Base-by-base conservation (phyloP, 2,329 filamentous ascomycete genomes). In the Stemphylium lycopersici region DNA sequence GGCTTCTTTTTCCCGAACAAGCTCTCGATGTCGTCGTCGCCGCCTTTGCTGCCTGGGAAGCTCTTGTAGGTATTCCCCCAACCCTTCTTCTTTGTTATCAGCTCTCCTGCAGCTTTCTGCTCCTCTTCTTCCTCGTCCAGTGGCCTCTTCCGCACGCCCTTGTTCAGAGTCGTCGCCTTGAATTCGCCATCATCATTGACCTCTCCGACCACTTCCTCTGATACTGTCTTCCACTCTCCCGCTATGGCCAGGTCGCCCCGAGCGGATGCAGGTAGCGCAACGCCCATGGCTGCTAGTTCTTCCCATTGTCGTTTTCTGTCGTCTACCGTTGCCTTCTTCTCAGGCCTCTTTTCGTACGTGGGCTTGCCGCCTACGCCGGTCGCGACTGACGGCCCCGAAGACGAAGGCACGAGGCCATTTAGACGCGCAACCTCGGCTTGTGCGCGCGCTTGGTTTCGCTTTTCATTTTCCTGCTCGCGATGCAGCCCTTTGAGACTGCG, bases 401-500 rank as follows among this genome's bases (percentile, higher is more conserved):
- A 63, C 3, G 81, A 81, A 13, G 83, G 77, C 0, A 91, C 87
- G 15, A 96, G 78, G 29, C 90, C 89, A 73, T 95, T 95, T 41
- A 99, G 80, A 16, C 95, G 83, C 49, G 92, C 91, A 39, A 98
- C 86, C 73, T 99, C 95, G 60, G 87, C 86, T 69, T 89, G 90
- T 2, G 92, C 93, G 32, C 87, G 83, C 52, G 96, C 89, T 72
- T 91, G 90, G 5, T 97, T 90, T 48, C 89, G 86, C 69, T 90
- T 86, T 60, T 93, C 86, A 49, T 86, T 85, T 68, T 96, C 91
- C 73, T 96, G 90, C 51, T 84, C 85, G 64, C 90, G 90, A 78
- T 98, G 93, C 6, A 99, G 83, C 58, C 96, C 90, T 62, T 93
- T 89, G 7, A 99, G 83, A 64, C 93, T 95, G 48, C 93, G 90